A percentile compares a stretch with the other conserved stretches of the same genome.
Evolutionary conservation across 129 eudicot species (phyloP).

Genomic region (Artemisia annua): DNA sequence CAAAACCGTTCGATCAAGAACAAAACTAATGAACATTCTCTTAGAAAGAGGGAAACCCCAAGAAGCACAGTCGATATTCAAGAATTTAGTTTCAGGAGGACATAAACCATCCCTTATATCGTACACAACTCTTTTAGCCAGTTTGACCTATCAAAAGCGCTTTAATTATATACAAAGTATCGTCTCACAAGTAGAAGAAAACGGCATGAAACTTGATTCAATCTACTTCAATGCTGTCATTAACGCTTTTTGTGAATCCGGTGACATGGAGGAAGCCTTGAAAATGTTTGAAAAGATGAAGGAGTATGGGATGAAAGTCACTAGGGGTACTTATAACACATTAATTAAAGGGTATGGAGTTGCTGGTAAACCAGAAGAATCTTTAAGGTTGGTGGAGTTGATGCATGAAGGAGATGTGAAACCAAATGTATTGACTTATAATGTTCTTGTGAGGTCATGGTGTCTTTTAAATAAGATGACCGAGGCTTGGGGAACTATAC

Average conservation of each 20-base stretch:
- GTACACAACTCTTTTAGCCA: slow-evolving; percentile 52
- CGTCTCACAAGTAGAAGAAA: slow-evolving; percentile 40
- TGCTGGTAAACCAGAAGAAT: slow-evolving; percentile 54
- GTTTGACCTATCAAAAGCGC: slow-evolving; percentile 45
- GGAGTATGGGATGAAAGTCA: slow-evolving; percentile 41
- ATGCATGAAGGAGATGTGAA: slow-evolving; percentile 38
- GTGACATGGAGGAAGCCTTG: slow-evolving; percentile 59
- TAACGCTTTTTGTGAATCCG: slow-evolving; percentile 54
- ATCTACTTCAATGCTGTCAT: slow-evolving; percentile 55
- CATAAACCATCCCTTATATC: slow-evolving; percentile 58
- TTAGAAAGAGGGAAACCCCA: slow-evolving; percentile 48
- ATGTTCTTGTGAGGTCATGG: slow-evolving; percentile 53
- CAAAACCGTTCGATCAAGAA: slow-evolving; percentile 44
- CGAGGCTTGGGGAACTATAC: slow-evolving; percentile 49
- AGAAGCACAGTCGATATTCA: slow-evolving; percentile 44
- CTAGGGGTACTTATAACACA: slow-evolving; percentile 50
- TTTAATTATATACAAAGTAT: slow-evolving; percentile 40
- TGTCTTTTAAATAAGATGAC: slow-evolving; percentile 40
- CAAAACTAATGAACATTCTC: slow-evolving; percentile 54
- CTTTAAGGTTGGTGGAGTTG: slow-evolving; percentile 26
- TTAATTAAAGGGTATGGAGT: slow-evolving; percentile 52
- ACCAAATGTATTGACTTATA: slow-evolving; percentile 54
- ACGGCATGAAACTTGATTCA: slow-evolving; percentile 51
- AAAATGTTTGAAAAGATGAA: slow-evolving; percentile 44
- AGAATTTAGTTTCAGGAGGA: slow-evolving; percentile 46